phyloP scores from a whole-genome alignment of 2,329 filamentous ascomycete genomes.

The Sporothrix phasma region DNA sequence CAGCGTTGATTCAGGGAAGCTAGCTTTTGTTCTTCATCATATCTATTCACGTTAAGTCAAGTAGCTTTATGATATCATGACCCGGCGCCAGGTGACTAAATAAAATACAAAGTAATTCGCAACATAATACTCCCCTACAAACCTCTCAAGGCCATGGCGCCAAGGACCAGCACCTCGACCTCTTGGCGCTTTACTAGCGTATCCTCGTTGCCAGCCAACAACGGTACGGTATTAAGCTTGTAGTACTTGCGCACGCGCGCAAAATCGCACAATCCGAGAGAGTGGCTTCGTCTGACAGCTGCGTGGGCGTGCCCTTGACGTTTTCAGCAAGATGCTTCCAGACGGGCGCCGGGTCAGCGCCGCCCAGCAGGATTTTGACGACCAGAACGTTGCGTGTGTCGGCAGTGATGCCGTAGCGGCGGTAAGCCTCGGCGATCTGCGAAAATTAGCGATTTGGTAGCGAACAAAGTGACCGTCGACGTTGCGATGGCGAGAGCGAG shows the following conservation, averaged over 20 bases:
- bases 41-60: too few species aligned
- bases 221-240: slow-evolving; percentile 59
- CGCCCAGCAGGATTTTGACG: slow-evolving; percentile 60
- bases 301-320: slow-evolving; percentile 50
- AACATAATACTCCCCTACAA: slow-evolving; percentile 24
- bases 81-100: too few species aligned
- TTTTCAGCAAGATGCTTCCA: slow-evolving; percentile 49
- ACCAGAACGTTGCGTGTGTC: slow-evolving; percentile 63
- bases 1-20: slow-evolving; percentile 2
- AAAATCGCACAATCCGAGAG: slow-evolving; percentile 53
- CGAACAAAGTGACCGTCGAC: too few species aligned
- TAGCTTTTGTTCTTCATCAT: too few species aligned
- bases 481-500: not conserved
- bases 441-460: not conserved
- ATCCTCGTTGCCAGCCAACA: slow-evolving; percentile 26
- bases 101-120: too few species aligned
- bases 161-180: slow-evolving; percentile 60
- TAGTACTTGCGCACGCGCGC: slow-evolving; percentile 72
- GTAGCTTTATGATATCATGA: too few species aligned
- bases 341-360: slow-evolving; percentile 34
- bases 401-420: slow-evolving; percentile 71
- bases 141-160: slow-evolving; percentile 69
- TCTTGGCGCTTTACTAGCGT: slow-evolving; percentile 38
- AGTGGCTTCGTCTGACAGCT: slow-evolving; percentile 54
- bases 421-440: slow-evolving; percentile 85